Conservation (phyloP, 306 rosid genomes). For the Cucumis hystrix region DNA sequence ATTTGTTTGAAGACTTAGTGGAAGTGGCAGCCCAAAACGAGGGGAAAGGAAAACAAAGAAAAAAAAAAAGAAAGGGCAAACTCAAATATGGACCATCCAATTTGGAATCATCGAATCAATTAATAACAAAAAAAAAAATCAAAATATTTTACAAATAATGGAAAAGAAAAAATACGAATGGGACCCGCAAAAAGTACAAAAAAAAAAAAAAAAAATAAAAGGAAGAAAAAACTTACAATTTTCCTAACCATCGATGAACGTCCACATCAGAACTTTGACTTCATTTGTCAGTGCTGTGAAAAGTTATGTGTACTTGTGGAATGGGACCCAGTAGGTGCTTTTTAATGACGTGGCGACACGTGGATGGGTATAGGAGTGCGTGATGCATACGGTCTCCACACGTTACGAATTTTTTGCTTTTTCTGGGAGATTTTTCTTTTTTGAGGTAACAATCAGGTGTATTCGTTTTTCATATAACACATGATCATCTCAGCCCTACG, state of each 20-base stretch:
- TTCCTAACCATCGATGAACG: not conserved
- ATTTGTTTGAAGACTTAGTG: not conserved
- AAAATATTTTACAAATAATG: too few relatives aligned
- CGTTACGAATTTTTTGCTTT: not conserved
- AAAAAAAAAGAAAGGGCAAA: not conserved
- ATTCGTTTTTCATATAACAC: not conserved
- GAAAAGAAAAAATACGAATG: not conserved
- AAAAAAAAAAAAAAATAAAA: too few relatives aligned
- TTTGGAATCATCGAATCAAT: not conserved
- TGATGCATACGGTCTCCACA: conserved; percentile 7
- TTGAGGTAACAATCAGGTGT: not conserved
- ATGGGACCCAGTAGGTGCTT: not conserved
- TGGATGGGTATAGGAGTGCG: conserved; percentile 1
- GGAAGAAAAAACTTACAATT: too few relatives aligned
- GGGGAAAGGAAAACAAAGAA: not conserved
- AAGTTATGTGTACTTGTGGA: not conserved
- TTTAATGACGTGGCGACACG: not conserved
- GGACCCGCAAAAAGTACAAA: not conserved
- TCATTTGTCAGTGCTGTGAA: not conserved
- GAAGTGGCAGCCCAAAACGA: not conserved
- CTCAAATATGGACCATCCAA: not conserved
- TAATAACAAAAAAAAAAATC: not conserved
- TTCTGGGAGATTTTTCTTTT: not conserved
- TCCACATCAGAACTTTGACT: not conserved
- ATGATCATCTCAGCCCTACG: not conserved